phyloP scores from a whole-genome alignment of 1,139 yeast genomes.

The Yarrowia galli region DNA sequence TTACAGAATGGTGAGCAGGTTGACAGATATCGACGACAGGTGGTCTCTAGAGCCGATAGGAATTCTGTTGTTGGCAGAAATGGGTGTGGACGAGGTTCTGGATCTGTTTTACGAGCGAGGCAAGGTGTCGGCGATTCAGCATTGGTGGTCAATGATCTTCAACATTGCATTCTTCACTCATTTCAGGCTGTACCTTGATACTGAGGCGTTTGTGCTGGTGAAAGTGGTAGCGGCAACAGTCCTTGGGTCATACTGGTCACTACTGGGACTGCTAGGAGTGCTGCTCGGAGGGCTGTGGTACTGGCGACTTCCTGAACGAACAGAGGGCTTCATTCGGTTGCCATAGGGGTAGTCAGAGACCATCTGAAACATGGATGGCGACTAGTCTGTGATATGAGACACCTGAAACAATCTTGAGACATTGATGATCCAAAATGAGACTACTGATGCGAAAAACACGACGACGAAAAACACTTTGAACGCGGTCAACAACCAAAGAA shows the following conservation, averaged over 20 bases:
- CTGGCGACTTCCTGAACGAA: background rate
- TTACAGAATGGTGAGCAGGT: background rate
- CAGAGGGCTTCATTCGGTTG: background rate
- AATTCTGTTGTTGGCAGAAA: background rate
- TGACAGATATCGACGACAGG: background rate
- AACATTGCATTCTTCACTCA: conserved; percentile 5
- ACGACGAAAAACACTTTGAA: too few relatives aligned
- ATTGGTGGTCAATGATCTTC: conserved; percentile 6
- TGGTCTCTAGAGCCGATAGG: background rate
- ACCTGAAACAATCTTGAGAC: too few relatives aligned
- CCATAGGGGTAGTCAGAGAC: background rate
- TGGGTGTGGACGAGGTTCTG: background rate
- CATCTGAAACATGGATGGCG: background rate
- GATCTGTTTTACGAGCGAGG: background rate
- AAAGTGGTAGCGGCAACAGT: background rate
- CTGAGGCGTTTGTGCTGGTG: background rate
- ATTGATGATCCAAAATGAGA: too few relatives aligned
- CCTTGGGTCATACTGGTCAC: background rate
- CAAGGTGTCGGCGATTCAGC: background rate
- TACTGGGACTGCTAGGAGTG: background rate
- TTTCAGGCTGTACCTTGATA: background rate
- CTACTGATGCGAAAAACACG: too few relatives aligned
- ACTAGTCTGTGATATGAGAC: too few relatives aligned
- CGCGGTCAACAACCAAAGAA: too few relatives aligned
- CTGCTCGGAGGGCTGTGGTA: background rate